Percentiles rank a stretch among this genome's conserved stretches.
Conservation (phyloP, 169 alveolate species). For the Plasmodium gonderi region DNA sequence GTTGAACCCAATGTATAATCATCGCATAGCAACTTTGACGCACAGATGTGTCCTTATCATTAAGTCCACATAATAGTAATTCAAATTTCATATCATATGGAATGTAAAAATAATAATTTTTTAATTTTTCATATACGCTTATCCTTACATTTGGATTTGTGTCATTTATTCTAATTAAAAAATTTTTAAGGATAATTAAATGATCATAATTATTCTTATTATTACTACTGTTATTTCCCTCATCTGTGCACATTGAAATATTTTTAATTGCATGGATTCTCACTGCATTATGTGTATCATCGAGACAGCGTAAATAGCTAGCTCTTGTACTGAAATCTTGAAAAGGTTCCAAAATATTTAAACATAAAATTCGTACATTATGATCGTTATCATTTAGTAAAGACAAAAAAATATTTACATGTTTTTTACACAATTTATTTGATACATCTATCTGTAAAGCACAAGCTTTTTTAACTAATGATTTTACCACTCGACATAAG, state of each 20-base stretch:
- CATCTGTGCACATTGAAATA: conserved; percentile 31
- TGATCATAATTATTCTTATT: conserved; percentile 37
- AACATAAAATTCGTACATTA: conserved; percentile 54
- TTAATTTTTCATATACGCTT: conserved; percentile 70
- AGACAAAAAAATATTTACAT: conserved; percentile 76
- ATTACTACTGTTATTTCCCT: background rate
- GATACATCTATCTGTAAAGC: conserved; percentile 79
- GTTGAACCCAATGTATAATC: conserved; percentile 59
- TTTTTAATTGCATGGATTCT: conserved; percentile 59
- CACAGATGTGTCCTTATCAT: conserved; percentile 55
- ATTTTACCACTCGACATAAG: conserved; percentile 65
- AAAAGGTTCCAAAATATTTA: conserved; percentile 74
- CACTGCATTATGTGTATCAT: conserved; percentile 53
- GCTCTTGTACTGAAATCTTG: conserved; percentile 59
- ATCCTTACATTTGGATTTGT: conserved; percentile 45
- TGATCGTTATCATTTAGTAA: conserved; percentile 76
- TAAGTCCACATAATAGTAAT: conserved; percentile 58
- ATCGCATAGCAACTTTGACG: conserved; percentile 62
- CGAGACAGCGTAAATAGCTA: conserved; percentile 53
- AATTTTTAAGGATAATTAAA: conserved; percentile 16
- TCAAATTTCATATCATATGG: conserved; percentile 70
- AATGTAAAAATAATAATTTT: conserved; percentile 41
- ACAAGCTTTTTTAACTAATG: conserved; percentile 76
- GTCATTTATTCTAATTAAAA: conserved; percentile 57
- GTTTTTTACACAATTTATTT: conserved; percentile 74